Conservation (phyloP, 305 asterid genomes). For the Fraxinus latifolia region DNA sequence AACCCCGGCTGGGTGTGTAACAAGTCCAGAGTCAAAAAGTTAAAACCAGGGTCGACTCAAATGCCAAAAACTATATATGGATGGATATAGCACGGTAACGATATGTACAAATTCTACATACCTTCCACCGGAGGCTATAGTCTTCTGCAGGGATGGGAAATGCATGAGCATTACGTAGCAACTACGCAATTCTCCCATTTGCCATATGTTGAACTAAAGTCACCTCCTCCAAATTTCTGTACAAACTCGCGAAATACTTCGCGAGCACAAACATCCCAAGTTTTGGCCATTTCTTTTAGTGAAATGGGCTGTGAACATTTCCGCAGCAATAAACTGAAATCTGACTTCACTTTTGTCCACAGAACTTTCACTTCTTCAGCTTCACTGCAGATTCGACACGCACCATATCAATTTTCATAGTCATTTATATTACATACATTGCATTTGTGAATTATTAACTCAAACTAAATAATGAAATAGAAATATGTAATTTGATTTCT, state of each 20-base stretch:
- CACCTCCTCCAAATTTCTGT: slow-evolving; percentile 44
- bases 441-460: neutral
- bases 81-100: neutral
- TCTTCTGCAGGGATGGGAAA: neutral
- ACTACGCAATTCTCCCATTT: slow-evolving; percentile 38
- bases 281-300: slow-evolving; percentile 43
- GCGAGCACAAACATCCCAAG: slow-evolving; percentile 48
- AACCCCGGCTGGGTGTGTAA: neutral
- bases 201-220: slow-evolving; percentile 49
- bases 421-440: neutral
- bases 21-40: neutral
- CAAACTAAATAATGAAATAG: neutral
- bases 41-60: neutral
- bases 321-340: slow-evolving; percentile 34
- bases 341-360: slow-evolving; percentile 45
- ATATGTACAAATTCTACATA: neutral
- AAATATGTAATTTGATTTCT: slow-evolving; percentile 23
- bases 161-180: slow-evolving; percentile 20
- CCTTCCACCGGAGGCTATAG: neutral
- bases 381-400: slow-evolving; percentile 31
- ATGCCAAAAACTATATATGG: neutral
- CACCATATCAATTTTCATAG: slow-evolving; percentile 4
- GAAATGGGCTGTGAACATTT: slow-evolving; percentile 34
- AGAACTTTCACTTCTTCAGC: slow-evolving; percentile 32
- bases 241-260: slow-evolving; percentile 39